Percentiles rank a stretch among this genome's conserved stretches.
Conservation (phyloP, 2,329 filamentous ascomycete species). For the Aspergillus sp. region DNA sequence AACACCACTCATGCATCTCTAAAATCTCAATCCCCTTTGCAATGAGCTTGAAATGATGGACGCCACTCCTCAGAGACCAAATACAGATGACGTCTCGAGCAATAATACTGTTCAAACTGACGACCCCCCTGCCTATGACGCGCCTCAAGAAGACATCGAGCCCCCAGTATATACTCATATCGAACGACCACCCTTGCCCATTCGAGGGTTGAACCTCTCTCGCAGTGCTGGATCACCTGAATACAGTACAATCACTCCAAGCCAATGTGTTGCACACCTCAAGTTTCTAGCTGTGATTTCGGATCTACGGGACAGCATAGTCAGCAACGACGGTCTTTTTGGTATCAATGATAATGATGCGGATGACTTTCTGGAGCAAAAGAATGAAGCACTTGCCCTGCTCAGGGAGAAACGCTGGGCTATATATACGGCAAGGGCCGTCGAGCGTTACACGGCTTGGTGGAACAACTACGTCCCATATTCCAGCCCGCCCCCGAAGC, state of each 20-base stretch:
- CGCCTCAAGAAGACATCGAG: background rate
- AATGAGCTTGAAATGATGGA: background rate
- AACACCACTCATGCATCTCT: too few species aligned
- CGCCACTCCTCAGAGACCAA: background rate
- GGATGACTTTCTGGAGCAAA: conserved; percentile 28
- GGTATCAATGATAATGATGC: conserved; percentile 52
- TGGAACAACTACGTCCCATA: conserved; percentile 42
- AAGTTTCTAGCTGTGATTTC: conserved; percentile 68
- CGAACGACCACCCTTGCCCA: conserved; percentile 8
- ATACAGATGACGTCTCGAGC: too few species aligned
- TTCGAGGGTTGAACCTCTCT: conserved; percentile 22
- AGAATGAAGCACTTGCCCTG: conserved; percentile 44
- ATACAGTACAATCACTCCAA: conserved; percentile 29
- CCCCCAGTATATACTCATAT: conserved; percentile 24
- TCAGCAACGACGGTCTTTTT: conserved; percentile 63
- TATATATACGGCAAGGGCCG: conserved; percentile 63
- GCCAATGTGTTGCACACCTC: conserved; percentile 67
- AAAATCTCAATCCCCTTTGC: background rate
- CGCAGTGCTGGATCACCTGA: conserved; percentile 4
- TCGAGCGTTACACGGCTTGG: conserved; percentile 65
- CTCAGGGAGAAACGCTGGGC: conserved; percentile 71
- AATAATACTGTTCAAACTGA: background rate
- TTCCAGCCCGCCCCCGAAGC: conserved; percentile 7
- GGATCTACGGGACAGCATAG: conserved; percentile 61
- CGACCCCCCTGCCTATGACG: background rate